Evolutionary conservation across 192 early-diverging fungal genomes (phyloP).

Genomic region (Gonapodya prolifera): DNA sequence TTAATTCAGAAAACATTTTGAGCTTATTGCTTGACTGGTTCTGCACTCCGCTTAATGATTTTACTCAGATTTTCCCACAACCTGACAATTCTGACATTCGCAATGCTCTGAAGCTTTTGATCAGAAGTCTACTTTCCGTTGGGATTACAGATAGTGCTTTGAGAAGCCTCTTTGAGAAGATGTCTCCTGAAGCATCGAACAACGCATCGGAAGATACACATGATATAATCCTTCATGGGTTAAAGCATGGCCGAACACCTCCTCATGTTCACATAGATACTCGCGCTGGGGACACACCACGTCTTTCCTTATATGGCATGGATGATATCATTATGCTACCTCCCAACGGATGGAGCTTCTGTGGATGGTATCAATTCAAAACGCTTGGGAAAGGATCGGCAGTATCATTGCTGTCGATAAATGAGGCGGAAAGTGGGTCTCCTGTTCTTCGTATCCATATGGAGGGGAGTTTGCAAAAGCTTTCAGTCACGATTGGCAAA

Average conservation of each 20-base stretch:
- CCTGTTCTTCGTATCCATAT: background rate
- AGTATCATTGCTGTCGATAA: background rate
- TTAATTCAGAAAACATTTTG: background rate
- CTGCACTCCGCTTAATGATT: no score
- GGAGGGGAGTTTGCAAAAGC: background rate
- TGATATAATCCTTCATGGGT: background rate
- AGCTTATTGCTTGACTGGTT: background rate
- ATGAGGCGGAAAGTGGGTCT: background rate
- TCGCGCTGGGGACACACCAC: background rate
- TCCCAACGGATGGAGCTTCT: constrained; percentile 5
- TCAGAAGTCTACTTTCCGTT: background rate
- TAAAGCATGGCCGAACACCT: background rate
- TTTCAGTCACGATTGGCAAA: background rate
- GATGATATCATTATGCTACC: background rate
- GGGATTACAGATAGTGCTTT: background rate
- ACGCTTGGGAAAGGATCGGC: background rate
- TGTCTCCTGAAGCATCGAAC: background rate
- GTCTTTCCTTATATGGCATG: background rate
- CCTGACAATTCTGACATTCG: no score
- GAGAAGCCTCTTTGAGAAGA: background rate
- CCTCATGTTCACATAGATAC: background rate
- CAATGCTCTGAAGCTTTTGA: background rate
- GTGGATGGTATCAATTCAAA: background rate
- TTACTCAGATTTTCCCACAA: no score
- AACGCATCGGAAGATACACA: background rate